Conservation (phyloP, 2,329 filamentous ascomycete species). For the Cyphellophora europaea region DNA sequence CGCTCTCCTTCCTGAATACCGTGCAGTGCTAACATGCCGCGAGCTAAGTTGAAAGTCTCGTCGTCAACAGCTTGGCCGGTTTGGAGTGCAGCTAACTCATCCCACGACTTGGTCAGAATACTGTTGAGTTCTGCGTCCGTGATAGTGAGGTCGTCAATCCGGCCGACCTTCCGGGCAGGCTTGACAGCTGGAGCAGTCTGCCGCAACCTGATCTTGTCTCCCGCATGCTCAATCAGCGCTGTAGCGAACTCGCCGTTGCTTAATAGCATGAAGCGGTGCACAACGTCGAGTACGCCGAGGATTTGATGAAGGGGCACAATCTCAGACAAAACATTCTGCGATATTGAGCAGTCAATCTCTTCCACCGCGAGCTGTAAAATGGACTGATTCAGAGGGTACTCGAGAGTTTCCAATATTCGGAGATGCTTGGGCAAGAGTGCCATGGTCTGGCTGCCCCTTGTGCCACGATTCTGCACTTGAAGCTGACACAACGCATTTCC, state of each 20-base stretch:
- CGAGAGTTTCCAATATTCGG: constrained; percentile 35
- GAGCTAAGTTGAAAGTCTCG: constrained; percentile 66
- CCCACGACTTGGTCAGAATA: constrained; percentile 69
- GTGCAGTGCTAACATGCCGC: constrained; percentile 62
- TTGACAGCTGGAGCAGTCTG: constrained; percentile 40
- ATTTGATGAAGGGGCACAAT: constrained; percentile 71
- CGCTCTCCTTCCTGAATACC: constrained; percentile 46
- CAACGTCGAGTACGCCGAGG: constrained; percentile 63
- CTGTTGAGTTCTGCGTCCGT: constrained; percentile 82
- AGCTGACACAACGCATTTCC: constrained; percentile 84
- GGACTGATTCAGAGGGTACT: constrained; percentile 63
- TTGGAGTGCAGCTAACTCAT: constrained; percentile 65
- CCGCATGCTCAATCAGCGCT: constrained; percentile 74
- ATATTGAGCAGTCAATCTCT: constrained; percentile 70
- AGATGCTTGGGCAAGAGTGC: constrained; percentile 22
- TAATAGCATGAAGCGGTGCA: constrained; percentile 81
- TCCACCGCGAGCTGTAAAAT: constrained; percentile 64
- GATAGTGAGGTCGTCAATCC: constrained; percentile 54
- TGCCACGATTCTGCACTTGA: constrained; percentile 30
- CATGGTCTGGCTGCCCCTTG: constrained; percentile 19
- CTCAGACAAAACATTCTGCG: constrained; percentile 72
- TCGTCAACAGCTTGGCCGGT: constrained; percentile 71
- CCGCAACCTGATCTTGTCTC: constrained; percentile 65
- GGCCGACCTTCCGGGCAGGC: constrained; percentile 15
- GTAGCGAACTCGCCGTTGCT: constrained; percentile 86